Percentiles rank a stretch among this genome's conserved stretches.
These are phyloP conservation scores for Mortierella sp. DNA, from an alignment of 371 early-diverging fungal genomes.

Conservation along the genomic window DNA sequence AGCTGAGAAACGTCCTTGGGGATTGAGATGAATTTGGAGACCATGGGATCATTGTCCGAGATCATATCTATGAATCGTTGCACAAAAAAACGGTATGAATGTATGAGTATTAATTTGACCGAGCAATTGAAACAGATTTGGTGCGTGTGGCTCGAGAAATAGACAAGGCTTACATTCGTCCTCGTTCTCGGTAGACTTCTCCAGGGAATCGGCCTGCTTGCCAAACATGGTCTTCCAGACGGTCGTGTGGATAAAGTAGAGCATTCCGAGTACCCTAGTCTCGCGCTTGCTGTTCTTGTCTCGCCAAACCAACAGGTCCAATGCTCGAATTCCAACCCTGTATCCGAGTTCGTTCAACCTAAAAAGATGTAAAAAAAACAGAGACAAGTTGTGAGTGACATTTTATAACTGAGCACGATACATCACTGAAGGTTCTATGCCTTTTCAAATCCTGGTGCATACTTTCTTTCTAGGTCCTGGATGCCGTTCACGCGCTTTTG, in stretches of 20 bases:
- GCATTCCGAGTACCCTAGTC: slow-evolving; percentile 84
- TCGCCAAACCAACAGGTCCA: slow-evolving; percentile 90
- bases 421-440: neutral
- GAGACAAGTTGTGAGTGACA: neutral
- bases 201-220: slow-evolving; percentile 94
- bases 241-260: slow-evolving; percentile 92
- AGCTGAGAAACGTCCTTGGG: slow-evolving; percentile 93
- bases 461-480: slow-evolving; percentile 95
- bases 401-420: neutral
- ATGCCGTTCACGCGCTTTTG: slow-evolving; percentile 95
- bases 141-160: neutral
- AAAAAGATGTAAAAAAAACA: slow-evolving; percentile 1
- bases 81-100: neutral
- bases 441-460: slow-evolving; percentile 15
- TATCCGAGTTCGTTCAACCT: slow-evolving; percentile 94
- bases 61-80: slow-evolving; percentile 88
- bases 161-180: slow-evolving; percentile 84
- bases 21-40: slow-evolving; percentile 91
- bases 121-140: neutral
- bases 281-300: slow-evolving; percentile 92
- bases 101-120: neutral
- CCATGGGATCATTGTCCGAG: slow-evolving; percentile 93
- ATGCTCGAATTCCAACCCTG: slow-evolving; percentile 89
- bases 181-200: slow-evolving; percentile 93
- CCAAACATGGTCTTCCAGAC: slow-evolving; percentile 96